Base-by-base conservation (phyloP, 2,329 filamentous ascomycete species). In the Penicillium psychrosexuale region DNA sequence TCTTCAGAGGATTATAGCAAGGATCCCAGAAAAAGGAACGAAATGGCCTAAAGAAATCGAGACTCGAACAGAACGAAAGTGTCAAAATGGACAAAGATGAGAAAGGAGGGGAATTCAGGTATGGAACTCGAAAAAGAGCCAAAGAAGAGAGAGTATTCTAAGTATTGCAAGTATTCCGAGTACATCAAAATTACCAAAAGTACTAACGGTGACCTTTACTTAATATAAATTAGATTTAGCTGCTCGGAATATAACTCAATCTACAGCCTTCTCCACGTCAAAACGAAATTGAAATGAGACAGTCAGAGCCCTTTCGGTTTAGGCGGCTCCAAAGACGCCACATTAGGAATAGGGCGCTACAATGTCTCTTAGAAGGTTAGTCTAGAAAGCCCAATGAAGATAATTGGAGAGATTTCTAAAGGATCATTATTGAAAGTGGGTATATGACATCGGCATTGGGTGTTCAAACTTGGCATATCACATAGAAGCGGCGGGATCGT, bases 81-180 rank as follows among this genome's bases (percentile, higher is more conserved):
- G 30, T 19, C 15, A 58, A 62, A 46, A 59, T 59, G 31, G 61
- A 64, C 54, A 61, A 66, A 53, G 60, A 66, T 56, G 64, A 64
- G 58, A 65, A 64, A 55, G 53, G 47, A 55, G 51, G 47, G 55
- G 50, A 48, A 42, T 47, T 22, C 39, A 49, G 36, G 30, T 42
- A 42, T 51, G 31, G 57, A 45, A 48, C 51, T 62, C 57, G 59
- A 59, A 43, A 62, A 56, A 62, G 51, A 50, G 50, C 61, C 37
- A 34, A 54, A 45, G 52, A 47, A 54, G 27, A 47, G 15, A 54
- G 44, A 50, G 37, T 47, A 40, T 30, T n/a, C 31, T 7, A 19
- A 19, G 31, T 44, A 44, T 31, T 44, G 22, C 38, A 51, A 55
- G 58, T 61, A 61, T 63, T 55, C 45, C 44, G 47, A 42, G 54